These are phyloP conservation scores for Peronospora farinosa DNA, from an alignment of 352 stramenopile genomes.

Conservation along the genomic window DNA sequence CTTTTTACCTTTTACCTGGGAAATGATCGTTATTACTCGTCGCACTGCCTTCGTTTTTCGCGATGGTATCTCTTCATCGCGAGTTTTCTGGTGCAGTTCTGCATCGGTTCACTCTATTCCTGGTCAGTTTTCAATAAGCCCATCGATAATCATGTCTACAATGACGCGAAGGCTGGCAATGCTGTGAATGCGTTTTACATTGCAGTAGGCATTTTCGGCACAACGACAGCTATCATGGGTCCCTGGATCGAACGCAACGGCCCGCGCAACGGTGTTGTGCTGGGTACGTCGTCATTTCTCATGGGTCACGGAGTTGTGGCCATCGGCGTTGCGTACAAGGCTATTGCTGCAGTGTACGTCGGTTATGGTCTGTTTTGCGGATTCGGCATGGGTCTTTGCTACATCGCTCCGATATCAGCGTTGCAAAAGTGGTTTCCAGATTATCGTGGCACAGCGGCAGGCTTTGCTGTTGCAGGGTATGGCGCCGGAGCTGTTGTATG, in stretches of 20 bases:
- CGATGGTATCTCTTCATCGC: conserved; percentile 64
- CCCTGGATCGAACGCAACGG: conserved; percentile 65
- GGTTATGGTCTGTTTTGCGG: conserved; percentile 60
- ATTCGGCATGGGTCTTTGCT: conserved; percentile 66
- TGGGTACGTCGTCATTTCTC: conserved; percentile 47
- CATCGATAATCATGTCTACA: conserved; percentile 46
- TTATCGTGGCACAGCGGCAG: conserved; percentile 55
- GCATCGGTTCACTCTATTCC: conserved; percentile 61
- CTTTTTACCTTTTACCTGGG: conserved; percentile 52
- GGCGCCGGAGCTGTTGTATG: conserved; percentile 54
- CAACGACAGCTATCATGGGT: conserved; percentile 60
- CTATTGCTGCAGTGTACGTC: conserved; percentile 44
- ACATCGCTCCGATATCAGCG: conserved; percentile 63
- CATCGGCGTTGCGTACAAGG: conserved; percentile 41
- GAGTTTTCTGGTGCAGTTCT: conserved; percentile 63
- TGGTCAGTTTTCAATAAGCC: conserved; percentile 73
- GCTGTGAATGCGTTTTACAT: conserved; percentile 70
- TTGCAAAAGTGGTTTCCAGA: conserved; percentile 75
- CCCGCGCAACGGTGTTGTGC: conserved; percentile 40
- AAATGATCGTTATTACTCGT: conserved; percentile 48
- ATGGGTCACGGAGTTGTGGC: conserved; percentile 39
- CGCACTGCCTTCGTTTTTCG: conserved; percentile 36
- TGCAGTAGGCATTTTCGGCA: conserved; percentile 54
- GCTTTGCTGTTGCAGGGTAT: conserved; percentile 62
- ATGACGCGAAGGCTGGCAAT: conserved; percentile 34